A percentile compares a stretch with the other conserved stretches of the same genome.
phyloP scores from a whole-genome alignment of 2,329 filamentous ascomycete species.

The Gyromitra esculenta region DNA sequence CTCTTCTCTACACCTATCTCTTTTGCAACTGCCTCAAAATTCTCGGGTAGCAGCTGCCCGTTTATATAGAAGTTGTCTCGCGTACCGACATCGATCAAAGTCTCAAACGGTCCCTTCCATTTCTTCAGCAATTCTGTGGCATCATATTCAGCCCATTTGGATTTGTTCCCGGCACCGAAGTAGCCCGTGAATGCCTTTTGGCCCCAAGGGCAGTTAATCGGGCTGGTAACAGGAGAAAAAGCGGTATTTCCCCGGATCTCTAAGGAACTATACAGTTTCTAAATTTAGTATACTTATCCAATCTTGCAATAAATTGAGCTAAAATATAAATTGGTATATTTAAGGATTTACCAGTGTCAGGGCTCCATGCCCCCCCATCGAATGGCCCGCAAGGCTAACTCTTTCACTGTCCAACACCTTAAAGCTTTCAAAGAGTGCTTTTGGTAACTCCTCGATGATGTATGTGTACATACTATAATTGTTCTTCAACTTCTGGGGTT shows the following conservation, averaged over 20 bases:
- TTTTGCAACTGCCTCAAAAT: slow-evolving; percentile 82
- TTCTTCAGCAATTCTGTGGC: slow-evolving; percentile 86
- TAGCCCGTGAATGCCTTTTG: slow-evolving; percentile 95
- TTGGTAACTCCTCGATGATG: slow-evolving; percentile 86
- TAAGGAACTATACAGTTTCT: slow-evolving; percentile 71
- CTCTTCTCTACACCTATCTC: slow-evolving; percentile 75
- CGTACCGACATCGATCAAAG: slow-evolving; percentile 70
- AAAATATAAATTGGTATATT: no score
- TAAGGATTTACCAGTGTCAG: slow-evolving; percentile 73
- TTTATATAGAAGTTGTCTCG: slow-evolving; percentile 97
- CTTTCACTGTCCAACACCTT: slow-evolving; percentile 74
- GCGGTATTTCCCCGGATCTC: slow-evolving; percentile 92
- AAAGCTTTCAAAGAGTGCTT: slow-evolving; percentile 76
- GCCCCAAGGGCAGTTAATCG: slow-evolving; percentile 86
- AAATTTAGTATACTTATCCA: neutral
- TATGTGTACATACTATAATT: slow-evolving; percentile 97
- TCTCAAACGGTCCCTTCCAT: slow-evolving; percentile 76
- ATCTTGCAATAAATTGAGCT: no score
- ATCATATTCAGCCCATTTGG: slow-evolving; percentile 88
- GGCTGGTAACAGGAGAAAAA: slow-evolving; percentile 90
- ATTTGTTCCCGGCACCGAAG: slow-evolving; percentile 76
- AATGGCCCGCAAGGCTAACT: slow-evolving; percentile 90
- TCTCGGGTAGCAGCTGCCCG: slow-evolving; percentile 90
- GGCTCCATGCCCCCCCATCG: slow-evolving; percentile 94
- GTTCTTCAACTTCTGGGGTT: slow-evolving; percentile 75